phyloP scores from a whole-genome alignment of 2,329 filamentous ascomycete genomes.

The Pyrenophora teres region DNA sequence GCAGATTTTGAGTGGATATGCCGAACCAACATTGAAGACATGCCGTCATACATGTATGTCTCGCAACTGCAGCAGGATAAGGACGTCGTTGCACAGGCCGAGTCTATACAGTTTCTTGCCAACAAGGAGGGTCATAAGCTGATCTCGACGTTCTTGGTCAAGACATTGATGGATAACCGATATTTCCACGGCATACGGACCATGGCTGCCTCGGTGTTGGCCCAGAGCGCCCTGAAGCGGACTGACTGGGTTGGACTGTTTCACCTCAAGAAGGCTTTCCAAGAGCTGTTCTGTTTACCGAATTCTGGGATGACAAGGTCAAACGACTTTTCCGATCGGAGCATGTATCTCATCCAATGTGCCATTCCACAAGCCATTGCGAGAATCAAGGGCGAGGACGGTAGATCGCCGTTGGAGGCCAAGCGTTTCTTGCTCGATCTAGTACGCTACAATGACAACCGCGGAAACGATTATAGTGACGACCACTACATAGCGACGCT shows the following conservation, averaged over 20 bases:
- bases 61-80: conserved; percentile 96
- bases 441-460: conserved; percentile 92
- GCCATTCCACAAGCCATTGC: conserved; percentile 82
- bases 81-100: conserved; percentile 84
- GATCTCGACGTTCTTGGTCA: conserved; percentile 83
- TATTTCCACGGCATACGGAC: conserved; percentile 94
- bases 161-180: conserved; percentile 86
- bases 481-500: conserved; percentile 84
- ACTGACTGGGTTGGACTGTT: conserved; percentile 77
- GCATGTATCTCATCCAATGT: conserved; percentile 81
- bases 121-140: conserved; percentile 72
- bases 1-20: conserved; percentile 98
- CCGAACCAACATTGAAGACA: conserved; percentile 72
- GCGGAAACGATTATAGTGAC: conserved; percentile 86
- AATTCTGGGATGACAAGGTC: conserved; percentile 78
- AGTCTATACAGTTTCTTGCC: conserved; percentile 74
- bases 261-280: conserved; percentile 84
- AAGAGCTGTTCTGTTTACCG: conserved; percentile 83
- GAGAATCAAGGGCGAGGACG: conserved; percentile 72
- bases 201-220: conserved; percentile 79
- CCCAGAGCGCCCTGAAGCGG: conserved; percentile 65
- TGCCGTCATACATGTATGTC: conserved; percentile 96
- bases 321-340: conserved; percentile 90
- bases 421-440: conserved; percentile 87
- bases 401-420: conserved; percentile 77